Percentiles rank a stretch among this genome's conserved stretches.
Conservation (phyloP, 768 basidiomycete genomes). For the Leccinum subtestaceum region DNA sequence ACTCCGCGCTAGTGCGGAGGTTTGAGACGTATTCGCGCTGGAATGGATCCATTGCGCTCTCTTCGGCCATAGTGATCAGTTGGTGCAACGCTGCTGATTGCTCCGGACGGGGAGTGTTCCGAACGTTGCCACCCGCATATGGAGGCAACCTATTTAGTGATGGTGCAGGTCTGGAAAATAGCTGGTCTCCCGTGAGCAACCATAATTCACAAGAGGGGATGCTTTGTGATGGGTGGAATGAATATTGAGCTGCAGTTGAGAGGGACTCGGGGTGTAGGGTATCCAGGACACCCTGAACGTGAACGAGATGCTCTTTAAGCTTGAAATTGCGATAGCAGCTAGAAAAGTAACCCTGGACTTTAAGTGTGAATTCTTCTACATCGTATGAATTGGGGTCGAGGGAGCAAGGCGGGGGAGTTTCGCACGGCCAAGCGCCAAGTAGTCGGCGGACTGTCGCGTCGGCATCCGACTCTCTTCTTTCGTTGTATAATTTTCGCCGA, state of each 20-base stretch:
- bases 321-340: slow-evolving; percentile 16
- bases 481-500: slow-evolving; percentile 3
- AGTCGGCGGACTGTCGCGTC: neutral
- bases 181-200: neutral
- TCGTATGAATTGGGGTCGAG: slow-evolving; percentile 4
- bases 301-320: slow-evolving; percentile 13
- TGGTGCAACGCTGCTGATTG: neutral
- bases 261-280: neutral
- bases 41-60: slow-evolving; percentile 3
- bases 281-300: neutral
- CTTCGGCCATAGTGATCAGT: slow-evolving; percentile 1
- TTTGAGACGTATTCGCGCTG: slow-evolving; percentile 14
- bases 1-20: slow-evolving; percentile 15
- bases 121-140: neutral
- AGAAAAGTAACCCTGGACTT: slow-evolving; percentile 4
- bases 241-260: neutral
- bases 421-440: neutral
- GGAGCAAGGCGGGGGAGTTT: neutral
- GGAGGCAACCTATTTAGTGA: neutral
- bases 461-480: slow-evolving; percentile 5
- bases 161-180: neutral
- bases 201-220: neutral
- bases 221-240: neutral
- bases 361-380: neutral
- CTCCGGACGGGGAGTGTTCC: neutral